Evolutionary conservation across 2,329 filamentous ascomycete species (phyloP), one percentile per base, ranked within the genome.

Genomic region (Akanthomyces uredinophilus): DNA sequence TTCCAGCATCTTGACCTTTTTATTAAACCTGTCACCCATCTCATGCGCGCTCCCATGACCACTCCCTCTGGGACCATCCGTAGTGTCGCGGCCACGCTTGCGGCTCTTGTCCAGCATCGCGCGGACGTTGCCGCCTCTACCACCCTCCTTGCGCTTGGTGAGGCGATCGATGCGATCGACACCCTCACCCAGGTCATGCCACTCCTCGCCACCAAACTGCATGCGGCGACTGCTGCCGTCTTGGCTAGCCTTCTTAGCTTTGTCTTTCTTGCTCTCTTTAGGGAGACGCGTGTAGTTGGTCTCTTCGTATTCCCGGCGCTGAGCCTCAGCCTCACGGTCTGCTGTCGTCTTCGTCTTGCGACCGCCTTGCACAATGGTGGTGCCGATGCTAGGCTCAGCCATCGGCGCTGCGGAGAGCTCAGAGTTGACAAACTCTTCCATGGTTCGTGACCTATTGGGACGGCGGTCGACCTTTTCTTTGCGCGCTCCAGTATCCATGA

Each of bases 341-440:
- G 86, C 81, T 16, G 87, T 84, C 5, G 90, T 91, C 81, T 93
- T 95, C 70, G 87, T 86, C 72, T 86, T 86, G 65, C 94, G 86
- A 39, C 95, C 95, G 55, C 90, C 88, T 54, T 87, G 81, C 5
- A 88, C 81, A 68, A 97, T 96, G 20, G 91, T 96, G 62, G 90
- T 95, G 64, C 95, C 96, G 69, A 99, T 96, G 68, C 90, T 96
- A 60, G 94, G 92, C 73, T 96, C 85, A 1, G 92, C 91, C 63
- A 91, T 76, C 1, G 95, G 95, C 2, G 91, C 91, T 6, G 83
- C 77, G 0, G 92, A 93, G 63, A 98, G 82, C 74, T 99, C 95
- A 20, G 90, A 87, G 55, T 84, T 86, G 65, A 99, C 86, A 70
- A 96, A 99, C 71, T 98, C 94, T 71, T 98, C 93, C 71, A 99